Evolutionary conservation across 176 grass and related monocot genomes (phyloP), one percentile per base, ranked within the genome.

Genomic region (Raddia guianensis): DNA sequence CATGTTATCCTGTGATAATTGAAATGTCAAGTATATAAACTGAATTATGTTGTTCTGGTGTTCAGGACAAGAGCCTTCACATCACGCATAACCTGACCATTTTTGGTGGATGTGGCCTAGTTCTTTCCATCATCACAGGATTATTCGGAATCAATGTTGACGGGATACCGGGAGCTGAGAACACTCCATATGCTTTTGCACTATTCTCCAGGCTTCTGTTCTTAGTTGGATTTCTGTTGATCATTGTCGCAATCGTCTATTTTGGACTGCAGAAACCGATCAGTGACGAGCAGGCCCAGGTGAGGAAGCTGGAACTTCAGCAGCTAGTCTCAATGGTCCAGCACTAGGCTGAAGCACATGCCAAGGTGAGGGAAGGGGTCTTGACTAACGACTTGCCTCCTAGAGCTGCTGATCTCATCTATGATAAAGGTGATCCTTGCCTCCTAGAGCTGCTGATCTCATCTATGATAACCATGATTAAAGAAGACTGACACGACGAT

Each of bases 141-240:
- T 60, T 88, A 47, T 90, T 90, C 9, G 91, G 85, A 6, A 91
- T 91, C 56, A 91, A 91, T 16, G 88, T 93, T 1, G 91, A 93
- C 15, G 91, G 88, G 40, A 90, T 93, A 72, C 91, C 85, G 0
- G 85, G 91, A 16, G 78, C 82, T 7, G 12, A 90, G 65, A 50
- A 82, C 67, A 73, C 68, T 58, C 79, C 70, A 35, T 90, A 83
- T 63, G 88, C 88, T 34, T 94, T 94, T 74, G 66, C 49, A n/a
- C 49, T 80, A 34, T 91, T 91, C 63, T 56, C 92, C 10, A 69
- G 71, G 42, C 51, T 87, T 35, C 75, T 91, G 11, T 78, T 86
- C 74, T 5, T 79, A 9, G 33, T 89, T 18, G 86, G 89, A 12
- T 15, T 84, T 14, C 20, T 84, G 9, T 63, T 91, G 35, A 89